Conservation (phyloP, 805 yeast species). For the Cyberlindnera meyerae region DNA sequence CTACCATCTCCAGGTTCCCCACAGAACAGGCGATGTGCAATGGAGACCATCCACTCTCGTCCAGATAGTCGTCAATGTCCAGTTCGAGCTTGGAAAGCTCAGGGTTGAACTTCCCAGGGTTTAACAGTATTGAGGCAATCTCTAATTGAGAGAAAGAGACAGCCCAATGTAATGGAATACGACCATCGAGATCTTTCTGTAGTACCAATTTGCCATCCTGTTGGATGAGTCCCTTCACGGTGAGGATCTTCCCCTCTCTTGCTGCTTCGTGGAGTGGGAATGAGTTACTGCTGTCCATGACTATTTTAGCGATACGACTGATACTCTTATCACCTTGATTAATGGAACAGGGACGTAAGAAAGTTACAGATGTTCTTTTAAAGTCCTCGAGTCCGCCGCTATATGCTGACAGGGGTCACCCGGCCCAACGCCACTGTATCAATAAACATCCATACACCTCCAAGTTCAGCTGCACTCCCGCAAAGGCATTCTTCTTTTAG, state of each 20-base stretch:
- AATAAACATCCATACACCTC: too few species aligned
- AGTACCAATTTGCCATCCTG: constrained; percentile 42
- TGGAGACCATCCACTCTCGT: constrained; percentile 85
- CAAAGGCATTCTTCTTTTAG: too few species aligned
- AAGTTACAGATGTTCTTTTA: too few species aligned
- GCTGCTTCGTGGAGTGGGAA: constrained; percentile 56
- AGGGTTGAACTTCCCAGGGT: constrained; percentile 27
- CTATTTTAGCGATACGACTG: too few species aligned
- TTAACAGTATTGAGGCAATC: constrained; percentile 43
- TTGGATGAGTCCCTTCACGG: constrained; percentile 45
- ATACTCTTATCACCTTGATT: too few species aligned
- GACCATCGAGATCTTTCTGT: constrained; percentile 60
- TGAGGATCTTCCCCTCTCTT: constrained; percentile 48
- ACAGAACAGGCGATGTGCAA: constrained; percentile 76
- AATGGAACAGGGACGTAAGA: too few species aligned
- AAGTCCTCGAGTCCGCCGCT: too few species aligned
- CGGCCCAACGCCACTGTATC: too few species aligned
- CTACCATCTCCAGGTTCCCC: constrained; percentile 55
- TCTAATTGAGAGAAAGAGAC: constrained; percentile 55
- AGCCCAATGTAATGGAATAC: constrained; percentile 90
- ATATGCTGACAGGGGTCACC: too few species aligned
- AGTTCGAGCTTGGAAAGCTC: constrained; percentile 28
- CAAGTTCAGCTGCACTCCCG: too few species aligned
- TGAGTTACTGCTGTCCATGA: background rate
- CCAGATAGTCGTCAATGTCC: constrained; percentile 65